These are phyloP conservation scores for Pseudotsuga menziesii DNA, from an alignment of 75 land plant genomes.

Conservation along the genomic window DNA sequence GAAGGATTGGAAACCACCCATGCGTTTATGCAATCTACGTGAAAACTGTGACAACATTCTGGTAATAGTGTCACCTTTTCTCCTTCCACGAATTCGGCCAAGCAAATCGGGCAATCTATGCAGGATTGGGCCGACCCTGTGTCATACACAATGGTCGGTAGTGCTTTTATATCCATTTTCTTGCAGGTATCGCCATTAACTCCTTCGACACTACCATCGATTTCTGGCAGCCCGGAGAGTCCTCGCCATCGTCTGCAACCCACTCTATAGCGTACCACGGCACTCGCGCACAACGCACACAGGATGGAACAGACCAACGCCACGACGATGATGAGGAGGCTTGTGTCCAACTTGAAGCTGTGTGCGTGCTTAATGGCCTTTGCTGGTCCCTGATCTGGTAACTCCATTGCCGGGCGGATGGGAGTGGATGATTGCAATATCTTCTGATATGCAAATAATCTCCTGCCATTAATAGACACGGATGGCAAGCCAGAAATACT, in stretches of 20 bases:
- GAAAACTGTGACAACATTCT: constrained; percentile 43
- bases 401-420: too few species aligned
- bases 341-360: constrained; percentile 27
- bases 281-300: constrained; percentile 48
- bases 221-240: constrained; percentile 10
- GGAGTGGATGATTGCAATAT: too few species aligned
- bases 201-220: not conserved
- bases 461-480: too few species aligned
- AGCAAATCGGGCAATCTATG: constrained; percentile 28
- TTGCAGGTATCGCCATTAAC: constrained; percentile 26
- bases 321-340: constrained; percentile 55
- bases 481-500: too few species aligned
- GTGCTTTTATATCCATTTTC: constrained; percentile 33
- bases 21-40: constrained; percentile 34
- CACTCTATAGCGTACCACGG: constrained; percentile 41
- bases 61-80: constrained; percentile 36
- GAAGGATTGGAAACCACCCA: constrained; percentile 36
- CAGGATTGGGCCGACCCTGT: not conserved
- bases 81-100: constrained; percentile 31
- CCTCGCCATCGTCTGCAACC: constrained; percentile 21
- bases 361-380: too few species aligned
- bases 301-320: constrained; percentile 54
- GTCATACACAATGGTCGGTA: constrained; percentile 27
- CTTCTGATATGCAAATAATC: too few species aligned
- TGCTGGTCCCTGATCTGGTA: too few species aligned